Evolutionary conservation across 2,329 filamentous ascomycete genomes (phyloP).

Genomic region (Trichoderma asperellum): DNA sequence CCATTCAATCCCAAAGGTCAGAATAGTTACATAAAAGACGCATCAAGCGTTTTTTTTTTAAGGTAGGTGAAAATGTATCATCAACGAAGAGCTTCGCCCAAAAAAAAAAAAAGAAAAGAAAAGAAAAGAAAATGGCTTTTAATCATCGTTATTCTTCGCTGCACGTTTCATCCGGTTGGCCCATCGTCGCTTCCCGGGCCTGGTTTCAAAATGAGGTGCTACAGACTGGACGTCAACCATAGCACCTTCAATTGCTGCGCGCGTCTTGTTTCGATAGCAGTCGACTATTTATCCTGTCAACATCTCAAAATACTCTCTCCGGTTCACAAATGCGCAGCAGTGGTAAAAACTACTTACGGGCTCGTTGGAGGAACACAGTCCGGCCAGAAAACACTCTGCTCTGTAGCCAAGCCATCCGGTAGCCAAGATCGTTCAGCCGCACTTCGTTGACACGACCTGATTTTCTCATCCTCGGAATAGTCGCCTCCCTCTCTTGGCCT

Average conservation of each 20-base stretch:
- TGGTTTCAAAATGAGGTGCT: constrained; percentile 86
- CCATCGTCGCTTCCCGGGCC: constrained; percentile 81
- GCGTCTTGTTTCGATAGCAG: constrained; percentile 90
- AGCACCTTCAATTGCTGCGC: constrained; percentile 75
- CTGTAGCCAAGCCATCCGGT: constrained; percentile 96
- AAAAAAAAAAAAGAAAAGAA: background rate
- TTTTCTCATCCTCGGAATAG: constrained; percentile 74
- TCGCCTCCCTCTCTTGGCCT: constrained; percentile 72
- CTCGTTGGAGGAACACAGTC: constrained; percentile 86
- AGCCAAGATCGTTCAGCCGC: constrained; percentile 89
- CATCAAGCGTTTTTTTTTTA: background rate
- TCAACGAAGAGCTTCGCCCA: background rate
- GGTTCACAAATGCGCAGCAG: too few species aligned
- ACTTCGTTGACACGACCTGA: constrained; percentile 77
- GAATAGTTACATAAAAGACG: background rate
- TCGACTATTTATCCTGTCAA: constrained; percentile 66
- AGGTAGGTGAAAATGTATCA: background rate
- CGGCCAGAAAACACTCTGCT: constrained; percentile 87
- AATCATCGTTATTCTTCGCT: constrained; percentile 40
- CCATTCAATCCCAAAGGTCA: background rate
- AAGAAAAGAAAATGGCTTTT: too few species aligned
- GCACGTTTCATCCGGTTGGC: constrained; percentile 57
- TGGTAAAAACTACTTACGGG: constrained; percentile 66
- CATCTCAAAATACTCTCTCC: background rate
- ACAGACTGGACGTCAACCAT: constrained; percentile 75